These are phyloP conservation scores for Drechslerella stenobrocha DNA, from an alignment of 2,329 filamentous ascomycete genomes.

Conservation along the genomic window DNA sequence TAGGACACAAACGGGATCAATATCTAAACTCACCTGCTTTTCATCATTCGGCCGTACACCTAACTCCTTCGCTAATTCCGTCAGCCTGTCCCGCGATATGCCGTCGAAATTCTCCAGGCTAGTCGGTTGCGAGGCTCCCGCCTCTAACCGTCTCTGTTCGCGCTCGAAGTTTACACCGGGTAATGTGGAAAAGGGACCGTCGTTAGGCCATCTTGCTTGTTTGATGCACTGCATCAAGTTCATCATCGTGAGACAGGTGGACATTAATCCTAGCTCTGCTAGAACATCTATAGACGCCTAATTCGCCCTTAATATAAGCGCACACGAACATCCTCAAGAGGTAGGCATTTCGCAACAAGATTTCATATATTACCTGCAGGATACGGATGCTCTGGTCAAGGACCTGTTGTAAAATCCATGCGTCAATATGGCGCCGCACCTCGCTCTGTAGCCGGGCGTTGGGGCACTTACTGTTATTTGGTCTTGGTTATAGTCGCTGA, in stretches of 20 bases:
- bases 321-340: constrained; percentile 3
- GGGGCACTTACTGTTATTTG: constrained; percentile 63
- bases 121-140: constrained; percentile 5
- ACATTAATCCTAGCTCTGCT: constrained; percentile 80
- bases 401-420: constrained; percentile 63
- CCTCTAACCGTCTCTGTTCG: constrained; percentile 45
- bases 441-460: not conserved
- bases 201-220: constrained; percentile 84
- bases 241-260: constrained; percentile 79
- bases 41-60: constrained; percentile 41
- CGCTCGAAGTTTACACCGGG: constrained; percentile 66
- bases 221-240: constrained; percentile 88
- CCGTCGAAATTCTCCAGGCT: constrained; percentile 43
- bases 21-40: constrained; percentile 33
- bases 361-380: constrained; percentile 63
- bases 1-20: constrained; percentile 12
- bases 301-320: constrained; percentile 48
- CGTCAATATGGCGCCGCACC: not conserved
- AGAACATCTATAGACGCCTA: constrained; percentile 84
- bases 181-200: constrained; percentile 76
- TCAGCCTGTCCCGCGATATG: constrained; percentile 13
- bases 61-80: constrained; percentile 19
- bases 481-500: constrained; percentile 95
- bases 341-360: not conserved
- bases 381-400: constrained; percentile 97